These are phyloP conservation scores for Piromyces finnis DNA, from an alignment of 192 early-diverging fungal genomes.

Conservation along the genomic window DNA sequence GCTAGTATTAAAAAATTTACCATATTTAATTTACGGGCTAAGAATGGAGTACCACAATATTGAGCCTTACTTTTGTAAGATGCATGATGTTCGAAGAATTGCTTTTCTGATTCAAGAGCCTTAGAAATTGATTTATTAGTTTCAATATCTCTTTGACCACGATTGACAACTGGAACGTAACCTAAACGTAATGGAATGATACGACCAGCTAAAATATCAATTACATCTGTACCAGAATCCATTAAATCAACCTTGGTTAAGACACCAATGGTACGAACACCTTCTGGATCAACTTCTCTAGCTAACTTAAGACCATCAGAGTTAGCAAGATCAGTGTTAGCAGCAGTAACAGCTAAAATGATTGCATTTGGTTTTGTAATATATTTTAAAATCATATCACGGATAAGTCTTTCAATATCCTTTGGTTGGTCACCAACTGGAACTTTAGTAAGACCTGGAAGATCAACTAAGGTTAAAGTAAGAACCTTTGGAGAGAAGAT, in stretches of 20 bases:
- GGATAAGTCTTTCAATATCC: slow-evolving; percentile 96
- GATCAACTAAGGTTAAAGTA: slow-evolving; percentile 93
- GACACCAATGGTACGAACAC: slow-evolving; percentile 94
- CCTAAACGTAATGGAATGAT: slow-evolving; percentile 92
- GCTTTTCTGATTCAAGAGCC: slow-evolving; percentile 75
- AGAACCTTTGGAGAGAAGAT: slow-evolving; percentile 97
- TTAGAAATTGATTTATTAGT: slow-evolving; percentile 69
- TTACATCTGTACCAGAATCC: slow-evolving; percentile 98
- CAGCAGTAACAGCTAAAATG: slow-evolving; percentile 92
- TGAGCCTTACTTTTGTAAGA: slow-evolving; percentile 92
- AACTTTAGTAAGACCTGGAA: slow-evolving; percentile 98
- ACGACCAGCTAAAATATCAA: slow-evolving; percentile 93
- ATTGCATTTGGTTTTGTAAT: slow-evolving; percentile 96
- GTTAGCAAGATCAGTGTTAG: slow-evolving; percentile 98
- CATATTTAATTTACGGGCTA: slow-evolving; percentile 94
- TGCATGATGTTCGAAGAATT: slow-evolving; percentile 88
- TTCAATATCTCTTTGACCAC: slow-evolving; percentile 96
- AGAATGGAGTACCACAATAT: slow-evolving; percentile 96
- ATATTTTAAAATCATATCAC: slow-evolving; percentile 95
- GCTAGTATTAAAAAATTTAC: no score
- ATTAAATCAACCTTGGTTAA: slow-evolving; percentile 99
- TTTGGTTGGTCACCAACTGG: slow-evolving; percentile 98
- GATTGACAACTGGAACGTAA: slow-evolving; percentile 98
- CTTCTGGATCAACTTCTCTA: slow-evolving; percentile 97
- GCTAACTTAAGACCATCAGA: slow-evolving; percentile 98